Evolutionary conservation across 495 filamentous ascomycete genomes (phyloP).

Genomic region (Evernia prunastri): DNA sequence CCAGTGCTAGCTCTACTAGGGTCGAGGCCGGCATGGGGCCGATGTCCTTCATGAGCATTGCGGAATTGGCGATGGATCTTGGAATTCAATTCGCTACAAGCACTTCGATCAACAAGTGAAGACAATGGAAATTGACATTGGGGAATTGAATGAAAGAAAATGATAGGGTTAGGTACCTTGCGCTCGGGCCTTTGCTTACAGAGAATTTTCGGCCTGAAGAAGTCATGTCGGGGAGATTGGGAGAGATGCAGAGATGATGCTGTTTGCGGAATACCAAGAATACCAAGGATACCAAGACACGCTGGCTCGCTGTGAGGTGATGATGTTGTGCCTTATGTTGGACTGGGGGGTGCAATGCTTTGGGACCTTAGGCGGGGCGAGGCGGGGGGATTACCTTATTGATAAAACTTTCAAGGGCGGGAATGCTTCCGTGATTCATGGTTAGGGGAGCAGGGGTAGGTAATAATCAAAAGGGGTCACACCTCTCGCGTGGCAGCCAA

Average conservation of each 20-base stretch:
- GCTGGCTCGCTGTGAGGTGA: not conserved
- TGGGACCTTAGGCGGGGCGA: no score
- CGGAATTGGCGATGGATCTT: conserved; percentile 83
- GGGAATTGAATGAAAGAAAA: not conserved
- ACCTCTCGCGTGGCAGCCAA: not conserved
- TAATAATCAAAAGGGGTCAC: no score
- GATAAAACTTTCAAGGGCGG: not conserved
- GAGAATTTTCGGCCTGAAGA: conserved; percentile 43
- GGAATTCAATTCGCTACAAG: conserved; percentile 55
- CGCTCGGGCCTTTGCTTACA: conserved; percentile 24
- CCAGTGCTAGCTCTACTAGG: conserved; percentile 74
- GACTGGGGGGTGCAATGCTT: not conserved
- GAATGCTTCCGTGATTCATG: not conserved
- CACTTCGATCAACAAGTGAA: not conserved
- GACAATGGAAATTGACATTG: no score
- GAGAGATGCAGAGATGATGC: not conserved
- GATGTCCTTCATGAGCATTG: conserved; percentile 78
- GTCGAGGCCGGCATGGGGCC: conserved; percentile 83
- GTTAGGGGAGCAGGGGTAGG: no score
- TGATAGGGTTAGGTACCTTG: conserved; percentile 6
- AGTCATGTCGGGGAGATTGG: conserved; percentile 36
- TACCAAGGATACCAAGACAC: not conserved
- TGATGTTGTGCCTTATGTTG: not conserved
- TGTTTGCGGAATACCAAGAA: conserved; percentile 7
- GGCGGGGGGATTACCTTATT: no score